Evolutionary conservation across 179 eudicot genomes (phyloP).

Genomic region (Drosera spatulata): DNA sequence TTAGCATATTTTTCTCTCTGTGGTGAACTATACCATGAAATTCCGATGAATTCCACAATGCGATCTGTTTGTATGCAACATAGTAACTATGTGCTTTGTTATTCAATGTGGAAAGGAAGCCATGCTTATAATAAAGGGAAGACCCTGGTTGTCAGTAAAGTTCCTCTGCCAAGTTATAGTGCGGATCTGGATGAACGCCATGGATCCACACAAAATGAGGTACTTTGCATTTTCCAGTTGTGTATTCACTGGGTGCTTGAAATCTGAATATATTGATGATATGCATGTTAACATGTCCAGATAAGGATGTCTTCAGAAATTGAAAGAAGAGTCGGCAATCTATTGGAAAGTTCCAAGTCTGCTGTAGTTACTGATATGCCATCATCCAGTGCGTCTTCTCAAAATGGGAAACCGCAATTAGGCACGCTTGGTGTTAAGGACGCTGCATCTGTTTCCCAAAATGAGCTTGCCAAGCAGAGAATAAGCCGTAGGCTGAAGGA

Average conservation of each 20-base stretch:
- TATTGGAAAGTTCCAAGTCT: slow-evolving; percentile 51
- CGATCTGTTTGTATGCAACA: no score
- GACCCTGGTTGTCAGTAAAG: slow-evolving; percentile 89
- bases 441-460: slow-evolving; percentile 12
- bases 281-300: slow-evolving; percentile 16
- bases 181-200: slow-evolving; percentile 96
- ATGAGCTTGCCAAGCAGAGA: slow-evolving; percentile 41
- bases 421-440: slow-evolving; percentile 12
- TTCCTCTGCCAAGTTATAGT: slow-evolving; percentile 84
- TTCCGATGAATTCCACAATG: no score
- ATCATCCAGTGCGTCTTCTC: slow-evolving; percentile 34
- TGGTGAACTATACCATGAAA: no score
- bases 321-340: slow-evolving; percentile 70
- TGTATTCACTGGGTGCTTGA: not conserved
- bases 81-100: no score
- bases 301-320: slow-evolving; percentile 77
- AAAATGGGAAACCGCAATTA: slow-evolving; percentile 21
- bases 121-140: slow-evolving; percentile 96
- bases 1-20: no score
- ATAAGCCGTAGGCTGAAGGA: slow-evolving; percentile 58
- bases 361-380: slow-evolving; percentile 13
- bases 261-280: not conserved
- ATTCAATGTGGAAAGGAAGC: slow-evolving; percentile 53
- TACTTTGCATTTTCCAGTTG: slow-evolving; percentile 8
- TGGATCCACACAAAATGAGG: slow-evolving; percentile 93